phyloP scores from a whole-genome alignment of 805 yeast genomes.

The Saturnispora serradocipensis region DNA sequence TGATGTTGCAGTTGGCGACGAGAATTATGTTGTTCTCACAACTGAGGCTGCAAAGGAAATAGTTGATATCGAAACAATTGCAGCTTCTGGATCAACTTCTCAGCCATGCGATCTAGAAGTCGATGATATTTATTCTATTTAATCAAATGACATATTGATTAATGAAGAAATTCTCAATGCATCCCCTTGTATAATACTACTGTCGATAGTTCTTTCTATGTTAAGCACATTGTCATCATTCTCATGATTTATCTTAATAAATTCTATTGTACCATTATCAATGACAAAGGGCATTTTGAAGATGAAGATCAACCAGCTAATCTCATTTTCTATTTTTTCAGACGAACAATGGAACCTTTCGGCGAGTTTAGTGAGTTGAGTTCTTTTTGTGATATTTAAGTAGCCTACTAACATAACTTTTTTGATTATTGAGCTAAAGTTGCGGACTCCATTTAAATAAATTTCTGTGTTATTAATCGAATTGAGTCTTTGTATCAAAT shows the following conservation, averaged over 20 bases:
- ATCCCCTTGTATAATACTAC: conserved; percentile 11
- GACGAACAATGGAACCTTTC: conserved; percentile 15
- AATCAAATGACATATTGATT: conserved; percentile 5
- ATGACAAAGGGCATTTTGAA: conserved; percentile 22
- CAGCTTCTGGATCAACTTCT: conserved; percentile 51
- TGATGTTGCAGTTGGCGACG: conserved; percentile 73
- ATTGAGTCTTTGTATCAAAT: neutral
- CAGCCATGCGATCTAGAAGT: conserved; percentile 32
- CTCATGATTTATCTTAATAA: conserved; percentile 4
- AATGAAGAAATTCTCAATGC: conserved; percentile 1
- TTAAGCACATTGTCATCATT: neutral
- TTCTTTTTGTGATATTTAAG: conserved; percentile 11
- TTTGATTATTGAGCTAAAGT: neutral
- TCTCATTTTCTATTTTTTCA: conserved; percentile 11
- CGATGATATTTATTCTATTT: conserved; percentile 20
- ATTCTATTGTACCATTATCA: conserved; percentile 13
- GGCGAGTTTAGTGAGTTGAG: conserved; percentile 17
- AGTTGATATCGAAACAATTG: conserved; percentile 65
- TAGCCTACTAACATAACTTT: neutral
- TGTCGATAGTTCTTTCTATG: conserved; percentile 8
- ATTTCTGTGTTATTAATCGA: neutral
- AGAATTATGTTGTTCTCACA: conserved; percentile 50
- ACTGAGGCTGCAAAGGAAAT: conserved; percentile 82
- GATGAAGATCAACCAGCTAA: conserved; percentile 15
- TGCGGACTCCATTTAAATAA: neutral